Base-by-base conservation (phyloP, 163 green algal genomes). In the Smithsoniella earleae region DNA sequence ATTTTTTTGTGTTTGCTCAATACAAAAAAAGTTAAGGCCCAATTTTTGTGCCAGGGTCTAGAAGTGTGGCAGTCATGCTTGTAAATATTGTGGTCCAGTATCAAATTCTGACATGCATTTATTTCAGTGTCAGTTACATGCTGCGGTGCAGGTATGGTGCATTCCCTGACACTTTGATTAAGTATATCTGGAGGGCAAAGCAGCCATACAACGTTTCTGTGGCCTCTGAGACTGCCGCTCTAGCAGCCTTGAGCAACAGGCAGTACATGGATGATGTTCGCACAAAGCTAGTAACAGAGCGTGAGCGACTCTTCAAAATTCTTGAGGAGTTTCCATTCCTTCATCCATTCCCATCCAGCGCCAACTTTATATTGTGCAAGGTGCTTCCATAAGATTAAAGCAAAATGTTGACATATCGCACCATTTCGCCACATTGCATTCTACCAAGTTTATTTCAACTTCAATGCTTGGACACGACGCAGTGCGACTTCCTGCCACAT, bases 121-220 rank as follows among this genome's bases (percentile, higher is more conserved):
- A n/a, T n/a, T n/a, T n/a, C n/a, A n/a, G n/a, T n/a, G n/a, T n/a
- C n/a, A n/a, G n/a, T n/a, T n/a, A n/a, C n/a, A n/a, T n/a, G n/a
- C n/a, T n/a, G n/a, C n/a, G 8, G 46, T 86, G 43, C 52, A 80
- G 78, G 77, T 98, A 97, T 77, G 93, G 93, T 20, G 86, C 86
- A 16, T 97, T 98, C 80, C 93, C 93, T 0, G 40, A 83, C 44
- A 82, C 77, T 30, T 81, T 96, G 27, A 89, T 93, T 4, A 73
- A 90, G 55, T 97, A 93, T 79, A 55, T 99, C 36, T 99, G 94
- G 94, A 83, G 94, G 20, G 91, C 91, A 55, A 98, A 98, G 83
- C 94, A 99, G 83, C 94, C 94, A 3, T 99, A 99, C 88, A 99
- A 98, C 78, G 92, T 99, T 36, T 96, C 87, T 2, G 92, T 95